Percentiles rank a stretch among this genome's conserved stretches.
phyloP scores from a whole-genome alignment of 257 asterid species.

The Penstemon newberryi region DNA sequence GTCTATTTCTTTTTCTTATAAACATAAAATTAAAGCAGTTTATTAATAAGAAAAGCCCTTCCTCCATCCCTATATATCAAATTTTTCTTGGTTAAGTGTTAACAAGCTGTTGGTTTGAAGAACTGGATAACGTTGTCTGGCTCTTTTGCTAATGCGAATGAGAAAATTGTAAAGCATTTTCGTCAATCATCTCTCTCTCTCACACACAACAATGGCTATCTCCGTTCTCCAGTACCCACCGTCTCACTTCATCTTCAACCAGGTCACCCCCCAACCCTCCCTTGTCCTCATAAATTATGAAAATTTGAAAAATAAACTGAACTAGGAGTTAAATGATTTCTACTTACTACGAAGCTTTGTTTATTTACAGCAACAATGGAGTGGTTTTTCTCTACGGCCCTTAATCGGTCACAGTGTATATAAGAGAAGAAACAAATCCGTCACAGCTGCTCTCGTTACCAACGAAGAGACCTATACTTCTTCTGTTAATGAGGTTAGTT shows the following conservation, averaged over 20 bases:
- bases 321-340: neutral
- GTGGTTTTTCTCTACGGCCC: slow-evolving; percentile 31
- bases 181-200: neutral
- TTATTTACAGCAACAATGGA: slow-evolving; percentile 35
- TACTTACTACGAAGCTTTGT: neutral
- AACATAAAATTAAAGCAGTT: too few species aligned
- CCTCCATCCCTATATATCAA: too few species aligned
- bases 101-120: too few species aligned
- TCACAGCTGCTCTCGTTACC: slow-evolving; percentile 34
- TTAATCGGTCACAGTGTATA: slow-evolving; percentile 15
- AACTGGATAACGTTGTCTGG: too few species aligned
- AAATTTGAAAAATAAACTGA: neutral
- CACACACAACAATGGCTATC: slow-evolving; percentile 28
- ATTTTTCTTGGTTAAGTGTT: too few species aligned
- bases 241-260: slow-evolving; percentile 29
- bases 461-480: slow-evolving; percentile 37
- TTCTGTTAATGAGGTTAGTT: slow-evolving; percentile 68
- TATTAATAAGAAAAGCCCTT: too few species aligned
- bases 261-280: slow-evolving; percentile 25
- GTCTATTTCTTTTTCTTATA: too few species aligned
- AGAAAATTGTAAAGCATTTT: too few species aligned
- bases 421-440: slow-evolving; percentile 34
- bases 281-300: neutral
- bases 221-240: slow-evolving; percentile 40
- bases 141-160: too few species aligned